Conservation (phyloP, 2,329 filamentous ascomycete genomes). For the Penicillium rolfsii region DNA sequence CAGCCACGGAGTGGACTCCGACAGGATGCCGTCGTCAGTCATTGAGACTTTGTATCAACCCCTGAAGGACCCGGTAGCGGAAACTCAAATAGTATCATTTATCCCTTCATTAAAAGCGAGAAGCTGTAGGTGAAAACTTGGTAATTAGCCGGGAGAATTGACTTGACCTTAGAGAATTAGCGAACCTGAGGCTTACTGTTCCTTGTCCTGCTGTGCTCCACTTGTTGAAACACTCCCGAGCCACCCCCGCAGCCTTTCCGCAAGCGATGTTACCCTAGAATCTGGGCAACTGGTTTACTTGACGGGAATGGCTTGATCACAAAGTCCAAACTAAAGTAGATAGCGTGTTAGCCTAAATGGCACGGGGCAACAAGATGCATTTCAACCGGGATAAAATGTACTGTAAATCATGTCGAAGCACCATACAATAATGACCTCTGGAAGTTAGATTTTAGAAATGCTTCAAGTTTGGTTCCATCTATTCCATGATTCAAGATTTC, state of each 20-base stretch:
- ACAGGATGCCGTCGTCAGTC: background rate
- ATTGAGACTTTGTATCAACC: background rate
- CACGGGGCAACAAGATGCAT: background rate
- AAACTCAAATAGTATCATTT: background rate
- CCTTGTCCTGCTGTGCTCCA: background rate
- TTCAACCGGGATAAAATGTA: background rate
- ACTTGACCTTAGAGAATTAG: background rate
- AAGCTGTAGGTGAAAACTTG: background rate
- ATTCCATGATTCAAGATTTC: no score
- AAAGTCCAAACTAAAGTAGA: background rate
- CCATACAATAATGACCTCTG: background rate
- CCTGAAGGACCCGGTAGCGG: background rate
- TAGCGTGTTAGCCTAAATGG: background rate
- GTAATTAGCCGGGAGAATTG: background rate
- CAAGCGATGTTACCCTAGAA: background rate
- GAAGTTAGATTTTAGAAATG: no score
- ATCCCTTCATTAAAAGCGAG: background rate
- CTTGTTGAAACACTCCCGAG: background rate
- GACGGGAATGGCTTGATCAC: background rate
- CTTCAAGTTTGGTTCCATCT: no score
- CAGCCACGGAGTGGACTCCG: constrained; percentile 3
- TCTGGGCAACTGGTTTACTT: background rate
- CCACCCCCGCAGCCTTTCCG: background rate
- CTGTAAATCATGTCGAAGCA: no score
- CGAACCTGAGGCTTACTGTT: background rate